Conservation (phyloP, 176 grass and related monocot genomes). For the Pharus latifolius region DNA sequence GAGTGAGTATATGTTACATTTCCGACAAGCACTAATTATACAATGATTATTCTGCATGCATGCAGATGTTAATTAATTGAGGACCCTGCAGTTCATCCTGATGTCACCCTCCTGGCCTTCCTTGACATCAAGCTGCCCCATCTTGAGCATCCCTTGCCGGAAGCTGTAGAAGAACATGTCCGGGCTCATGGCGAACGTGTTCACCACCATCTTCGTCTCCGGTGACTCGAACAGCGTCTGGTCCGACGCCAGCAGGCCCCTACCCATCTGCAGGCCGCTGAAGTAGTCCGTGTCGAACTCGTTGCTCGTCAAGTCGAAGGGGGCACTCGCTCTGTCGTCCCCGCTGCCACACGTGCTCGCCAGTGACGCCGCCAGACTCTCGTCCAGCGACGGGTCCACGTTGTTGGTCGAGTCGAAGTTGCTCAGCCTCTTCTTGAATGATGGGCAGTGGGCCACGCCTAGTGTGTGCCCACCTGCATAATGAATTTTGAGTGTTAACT, state of each 20-base stretch:
- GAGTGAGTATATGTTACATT: too few species aligned
- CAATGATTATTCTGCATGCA: too few species aligned
- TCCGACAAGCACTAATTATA: too few species aligned
- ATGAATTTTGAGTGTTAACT: too few species aligned
- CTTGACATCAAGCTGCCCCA: slow-evolving; percentile 35
- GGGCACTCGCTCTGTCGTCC: background rate
- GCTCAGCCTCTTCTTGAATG: slow-evolving; percentile 40
- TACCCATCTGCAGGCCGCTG: slow-evolving; percentile 8
- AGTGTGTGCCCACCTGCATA: slow-evolving; percentile 46
- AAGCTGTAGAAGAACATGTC: slow-evolving; percentile 38
- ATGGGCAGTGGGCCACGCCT: slow-evolving; percentile 30
- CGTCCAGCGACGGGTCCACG: slow-evolving; percentile 29
- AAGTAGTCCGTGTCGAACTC: slow-evolving; percentile 40
- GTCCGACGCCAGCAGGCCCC: slow-evolving; percentile 36
- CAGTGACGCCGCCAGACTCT: slow-evolving; percentile 1
- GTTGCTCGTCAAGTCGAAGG: slow-evolving; percentile 6
- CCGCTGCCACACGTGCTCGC: background rate
- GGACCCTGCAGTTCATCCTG: slow-evolving; percentile 9
- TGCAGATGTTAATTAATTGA: background rate
- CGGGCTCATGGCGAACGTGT: slow-evolving; percentile 14
- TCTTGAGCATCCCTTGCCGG: slow-evolving; percentile 29
- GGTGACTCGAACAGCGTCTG: slow-evolving; percentile 19
- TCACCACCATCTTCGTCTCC: slow-evolving; percentile 17
- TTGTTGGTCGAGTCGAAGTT: background rate
- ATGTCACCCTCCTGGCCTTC: slow-evolving; percentile 17